Evolutionary conservation across 2,329 filamentous ascomycete species (phyloP).

Genomic region (Colletotrichum higginsianum): DNA sequence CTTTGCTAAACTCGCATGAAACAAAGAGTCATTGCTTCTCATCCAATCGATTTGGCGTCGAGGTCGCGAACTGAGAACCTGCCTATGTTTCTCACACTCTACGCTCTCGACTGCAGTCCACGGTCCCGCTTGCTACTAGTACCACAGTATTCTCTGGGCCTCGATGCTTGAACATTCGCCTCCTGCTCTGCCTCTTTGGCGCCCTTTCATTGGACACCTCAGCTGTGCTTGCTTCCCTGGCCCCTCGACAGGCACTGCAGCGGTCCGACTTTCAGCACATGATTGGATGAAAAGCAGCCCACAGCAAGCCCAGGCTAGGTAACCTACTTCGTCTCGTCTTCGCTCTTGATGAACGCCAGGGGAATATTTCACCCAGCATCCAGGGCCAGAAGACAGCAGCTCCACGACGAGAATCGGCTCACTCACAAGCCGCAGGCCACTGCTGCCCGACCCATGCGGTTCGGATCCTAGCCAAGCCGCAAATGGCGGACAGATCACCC

Average conservation of each 20-base stretch:
- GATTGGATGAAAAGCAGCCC: constrained; percentile 39
- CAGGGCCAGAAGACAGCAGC: constrained; percentile 20
- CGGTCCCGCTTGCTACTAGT: not conserved
- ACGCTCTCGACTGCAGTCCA: constrained; percentile 15
- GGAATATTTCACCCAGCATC: constrained; percentile 14
- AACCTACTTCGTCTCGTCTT: constrained; percentile 40
- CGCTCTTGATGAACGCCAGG: constrained; percentile 12
- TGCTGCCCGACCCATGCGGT: constrained; percentile 30
- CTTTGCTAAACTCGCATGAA: constrained; percentile 40
- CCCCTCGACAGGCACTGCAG: constrained; percentile 14
- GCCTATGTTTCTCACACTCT: constrained; percentile 26
- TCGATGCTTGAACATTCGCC: constrained; percentile 11
- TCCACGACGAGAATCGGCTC: constrained; percentile 24
- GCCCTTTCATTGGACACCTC: constrained; percentile 15
- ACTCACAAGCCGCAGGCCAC: constrained; percentile 36
- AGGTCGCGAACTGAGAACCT: constrained; percentile 36
- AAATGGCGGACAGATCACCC: constrained; percentile 24
- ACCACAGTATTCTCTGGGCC: not conserved
- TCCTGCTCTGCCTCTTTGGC: constrained; percentile 3
- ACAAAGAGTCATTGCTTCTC: constrained; percentile 27
- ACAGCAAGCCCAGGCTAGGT: constrained; percentile 33
- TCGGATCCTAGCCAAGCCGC: not conserved
- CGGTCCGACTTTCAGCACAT: constrained; percentile 18
- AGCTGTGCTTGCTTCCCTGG: constrained; percentile 1
- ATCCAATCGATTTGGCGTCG: constrained; percentile 37